Conservation (phyloP, 1,284 basidiomycete genomes). For the Ustilago tritici region DNA sequence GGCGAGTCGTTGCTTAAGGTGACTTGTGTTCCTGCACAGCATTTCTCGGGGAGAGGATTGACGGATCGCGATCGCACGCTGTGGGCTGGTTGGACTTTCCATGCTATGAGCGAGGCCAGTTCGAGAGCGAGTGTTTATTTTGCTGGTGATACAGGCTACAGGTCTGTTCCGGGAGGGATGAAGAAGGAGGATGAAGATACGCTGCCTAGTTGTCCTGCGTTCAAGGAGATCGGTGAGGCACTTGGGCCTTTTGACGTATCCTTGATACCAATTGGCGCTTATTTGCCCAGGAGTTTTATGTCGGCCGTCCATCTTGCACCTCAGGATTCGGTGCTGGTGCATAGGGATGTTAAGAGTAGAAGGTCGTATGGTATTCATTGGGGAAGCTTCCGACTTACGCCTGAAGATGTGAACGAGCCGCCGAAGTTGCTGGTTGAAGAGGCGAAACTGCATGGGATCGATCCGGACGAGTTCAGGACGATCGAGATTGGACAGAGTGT, state of each 20-base stretch:
- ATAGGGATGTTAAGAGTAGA: constrained; percentile 46
- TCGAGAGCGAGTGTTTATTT: constrained; percentile 53
- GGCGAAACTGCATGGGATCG: constrained; percentile 32
- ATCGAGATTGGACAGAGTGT: constrained; percentile 56
- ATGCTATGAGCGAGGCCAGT: constrained; percentile 15
- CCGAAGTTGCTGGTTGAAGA: constrained; percentile 46
- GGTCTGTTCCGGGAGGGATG: constrained; percentile 42
- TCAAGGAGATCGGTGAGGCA: constrained; percentile 58
- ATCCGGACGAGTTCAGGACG: constrained; percentile 34
- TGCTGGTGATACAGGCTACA: constrained; percentile 60
- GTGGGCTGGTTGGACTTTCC: constrained; percentile 59
- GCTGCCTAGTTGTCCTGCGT: constrained; percentile 56
- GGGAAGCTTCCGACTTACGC: constrained; percentile 55
- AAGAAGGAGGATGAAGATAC: constrained; percentile 46
- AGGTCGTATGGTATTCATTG: constrained; percentile 58
- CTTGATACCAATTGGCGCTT: constrained; percentile 62
- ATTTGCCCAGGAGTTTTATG: constrained; percentile 60
- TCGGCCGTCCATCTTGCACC: constrained; percentile 55
- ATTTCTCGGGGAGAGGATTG: constrained; percentile 46
- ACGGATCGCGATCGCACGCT: constrained; percentile 52
- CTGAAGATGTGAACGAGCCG: constrained; percentile 61
- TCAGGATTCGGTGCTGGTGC: constrained; percentile 53
- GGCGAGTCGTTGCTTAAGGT: constrained; percentile 28
- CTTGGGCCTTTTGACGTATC: constrained; percentile 59
- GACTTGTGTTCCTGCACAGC: constrained; percentile 61